Evolutionary conservation across 1,139 yeast genomes (phyloP), one percentile per base, ranked within the genome.

Genomic region (Blastobotrys arbuscula): DNA sequence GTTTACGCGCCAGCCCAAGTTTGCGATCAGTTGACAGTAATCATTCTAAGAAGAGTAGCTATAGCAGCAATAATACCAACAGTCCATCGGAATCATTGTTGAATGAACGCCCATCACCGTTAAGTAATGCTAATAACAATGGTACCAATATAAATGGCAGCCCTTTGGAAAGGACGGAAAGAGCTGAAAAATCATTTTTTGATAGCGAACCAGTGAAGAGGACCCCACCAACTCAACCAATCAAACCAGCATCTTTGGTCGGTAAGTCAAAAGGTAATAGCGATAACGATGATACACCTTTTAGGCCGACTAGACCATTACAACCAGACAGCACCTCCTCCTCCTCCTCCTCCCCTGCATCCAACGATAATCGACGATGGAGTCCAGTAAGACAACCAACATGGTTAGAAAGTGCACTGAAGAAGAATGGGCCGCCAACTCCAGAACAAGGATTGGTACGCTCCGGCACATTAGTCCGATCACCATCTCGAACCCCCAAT

Each of bases 351-450:
- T 35, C 41, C 9, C 26, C 28, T 13, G 26, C 41, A 26, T 10
- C 21, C 4, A 40, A 26, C n/a, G 47, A 44, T 28, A 44, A 23
- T 19, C 50, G 65, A 26, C 50, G 60, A 16, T 56, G 61, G 59
- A 59, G 61, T 42, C 63, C 65, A 7, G 55, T 52, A 2, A 51
- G 62, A 20, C 61, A 59, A 38, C 56, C 63, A 6, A 59, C 65
- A 2, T 63, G 66, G 66, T 49, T 63, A 13, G 65, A 61, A 38
- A 60, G 61, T 44, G 66, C 66, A 6, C 46, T 63, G 28, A 58
- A 55, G 44, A 59, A 59, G 46, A 58, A 51, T 44, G 49, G 55
- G 10, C 52, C 55, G 2, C 42, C 55, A 5, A 48, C 55, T 3
- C 58, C 56, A 12, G 51, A 49, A 30, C 48, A 50, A 16, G 44